Evolutionary conservation across 441 rosid species (phyloP).

Genomic region (Daphne laureola): DNA sequence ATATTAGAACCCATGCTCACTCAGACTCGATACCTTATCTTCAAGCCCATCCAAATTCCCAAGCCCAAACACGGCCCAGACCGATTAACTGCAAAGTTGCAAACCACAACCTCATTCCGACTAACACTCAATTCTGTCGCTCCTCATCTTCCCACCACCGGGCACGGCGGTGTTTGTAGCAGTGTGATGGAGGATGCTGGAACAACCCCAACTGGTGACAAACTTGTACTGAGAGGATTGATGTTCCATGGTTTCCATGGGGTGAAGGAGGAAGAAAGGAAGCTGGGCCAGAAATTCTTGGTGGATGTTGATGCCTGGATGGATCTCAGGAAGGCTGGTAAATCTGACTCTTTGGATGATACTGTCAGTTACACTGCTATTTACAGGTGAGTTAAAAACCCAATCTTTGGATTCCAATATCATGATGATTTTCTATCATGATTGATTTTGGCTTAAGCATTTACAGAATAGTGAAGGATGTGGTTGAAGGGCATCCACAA

Average conservation of each 20-base stretch:
- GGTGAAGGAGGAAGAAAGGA: conserved; percentile 62
- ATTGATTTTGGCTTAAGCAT: too few relatives aligned
- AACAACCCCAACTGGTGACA: conserved; percentile 44
- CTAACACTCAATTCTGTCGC: too few relatives aligned
- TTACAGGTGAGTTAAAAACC: conserved; percentile 42
- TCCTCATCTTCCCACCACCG: too few relatives aligned
- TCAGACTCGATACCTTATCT: too few relatives aligned
- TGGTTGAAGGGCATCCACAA: conserved; percentile 52
- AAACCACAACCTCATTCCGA: too few relatives aligned
- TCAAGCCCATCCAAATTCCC: too few relatives aligned
- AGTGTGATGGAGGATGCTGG: conserved; percentile 19
- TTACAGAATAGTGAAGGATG: conserved; percentile 59
- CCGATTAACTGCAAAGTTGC: too few relatives aligned
- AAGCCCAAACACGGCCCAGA: too few relatives aligned
- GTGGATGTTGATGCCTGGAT: conserved; percentile 91
- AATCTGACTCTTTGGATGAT: conserved; percentile 56
- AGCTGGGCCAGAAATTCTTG: conserved; percentile 76
- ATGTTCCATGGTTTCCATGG: conserved; percentile 84
- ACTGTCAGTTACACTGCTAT: conserved; percentile 73
- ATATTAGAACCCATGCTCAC: too few relatives aligned
- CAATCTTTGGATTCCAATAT: too few relatives aligned
- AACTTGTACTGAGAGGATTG: conserved; percentile 65
- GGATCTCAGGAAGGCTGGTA: conserved; percentile 74
- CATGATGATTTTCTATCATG: too few relatives aligned
- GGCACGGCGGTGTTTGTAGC: too few relatives aligned